phyloP scores from a whole-genome alignment of 2,329 filamentous ascomycete species.

The Calycina marina region DNA sequence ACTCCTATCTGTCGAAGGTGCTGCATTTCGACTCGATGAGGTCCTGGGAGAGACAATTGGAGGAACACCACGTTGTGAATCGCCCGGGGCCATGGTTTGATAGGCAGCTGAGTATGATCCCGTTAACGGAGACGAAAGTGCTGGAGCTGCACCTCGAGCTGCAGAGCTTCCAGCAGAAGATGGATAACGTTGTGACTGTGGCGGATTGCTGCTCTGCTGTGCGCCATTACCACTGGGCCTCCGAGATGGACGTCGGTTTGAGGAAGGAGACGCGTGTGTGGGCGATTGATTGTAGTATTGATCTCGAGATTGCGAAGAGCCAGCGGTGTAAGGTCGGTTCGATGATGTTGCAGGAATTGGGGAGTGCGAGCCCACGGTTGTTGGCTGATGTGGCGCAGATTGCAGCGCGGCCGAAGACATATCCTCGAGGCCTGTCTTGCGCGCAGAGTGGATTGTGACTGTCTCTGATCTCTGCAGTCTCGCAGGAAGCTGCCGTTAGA shows the following conservation, averaged over 20 bases:
- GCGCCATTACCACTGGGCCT: constrained; percentile 36
- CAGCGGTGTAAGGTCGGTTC: constrained; percentile 37
- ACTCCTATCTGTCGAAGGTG: constrained; percentile 22
- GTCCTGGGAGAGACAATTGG: constrained; percentile 68
- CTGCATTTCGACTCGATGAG: constrained; percentile 50
- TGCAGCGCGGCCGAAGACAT: constrained; percentile 53
- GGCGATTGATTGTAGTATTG: constrained; percentile 31
- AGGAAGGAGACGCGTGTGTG: constrained; percentile 31
- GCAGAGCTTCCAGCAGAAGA: constrained; percentile 9
- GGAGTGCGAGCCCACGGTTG: constrained; percentile 31
- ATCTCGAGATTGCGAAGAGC: constrained; percentile 38
- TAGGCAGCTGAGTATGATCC: constrained; percentile 29
- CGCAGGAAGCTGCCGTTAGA: constrained; percentile 3
- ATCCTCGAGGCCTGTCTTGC: constrained; percentile 22
- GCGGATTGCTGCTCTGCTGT: constrained; percentile 15
- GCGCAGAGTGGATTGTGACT: constrained; percentile 8
- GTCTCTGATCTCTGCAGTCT: constrained; percentile 2
- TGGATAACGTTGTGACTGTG: constrained; percentile 18
- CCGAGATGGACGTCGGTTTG: constrained; percentile 36
- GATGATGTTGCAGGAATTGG: constrained; percentile 31
- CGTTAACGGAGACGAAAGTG: constrained; percentile 22
- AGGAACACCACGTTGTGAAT: constrained; percentile 45
- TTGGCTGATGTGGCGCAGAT: constrained; percentile 38
- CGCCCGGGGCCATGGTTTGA: constrained; percentile 24
- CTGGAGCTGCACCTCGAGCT: constrained; percentile 17